Conservation (phyloP, 345 rosid genomes). For the Populus davidiana region DNA sequence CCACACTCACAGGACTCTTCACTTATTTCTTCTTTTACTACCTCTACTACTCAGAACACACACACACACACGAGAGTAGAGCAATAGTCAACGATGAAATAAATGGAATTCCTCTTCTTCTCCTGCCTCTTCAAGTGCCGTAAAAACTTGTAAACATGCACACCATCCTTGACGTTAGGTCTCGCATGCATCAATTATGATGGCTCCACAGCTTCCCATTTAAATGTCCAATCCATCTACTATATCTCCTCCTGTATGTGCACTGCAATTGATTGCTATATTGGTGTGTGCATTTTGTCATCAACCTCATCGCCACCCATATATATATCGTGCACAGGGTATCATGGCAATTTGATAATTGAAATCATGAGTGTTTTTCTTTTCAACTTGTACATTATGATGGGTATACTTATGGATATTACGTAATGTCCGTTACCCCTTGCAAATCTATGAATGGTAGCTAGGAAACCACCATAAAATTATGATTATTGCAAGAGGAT, state of each 20-base stretch:
- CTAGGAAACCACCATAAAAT: background rate
- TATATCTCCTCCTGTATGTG: background rate
- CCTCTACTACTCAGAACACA: constrained; percentile 18
- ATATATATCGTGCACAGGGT: background rate
- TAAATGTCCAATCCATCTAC: constrained; percentile 21
- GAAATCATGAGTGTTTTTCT: background rate
- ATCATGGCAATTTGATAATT: constrained; percentile 27
- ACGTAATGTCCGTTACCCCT: no score
- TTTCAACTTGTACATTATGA: constrained; percentile 36
- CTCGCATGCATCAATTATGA: constrained; percentile 33
- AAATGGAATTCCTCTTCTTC: constrained; percentile 22
- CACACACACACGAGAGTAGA: background rate
- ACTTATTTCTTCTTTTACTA: constrained; percentile 36
- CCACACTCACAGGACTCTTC: constrained; percentile 19
- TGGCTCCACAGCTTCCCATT: background rate
- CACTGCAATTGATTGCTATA: constrained; percentile 24
- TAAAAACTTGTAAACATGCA: background rate
- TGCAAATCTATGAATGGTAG: background rate
- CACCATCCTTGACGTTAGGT: constrained; percentile 4
- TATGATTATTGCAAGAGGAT: no score
- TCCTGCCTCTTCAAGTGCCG: constrained; percentile 19
- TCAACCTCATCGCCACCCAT: constrained; percentile 4
- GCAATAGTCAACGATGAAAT: constrained; percentile 28
- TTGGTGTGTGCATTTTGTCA: constrained; percentile 25
- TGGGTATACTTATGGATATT: background rate